Evolutionary conservation across 2,329 filamentous ascomycete species (phyloP), one percentile per base, ranked within the genome.

Genomic region (Fusarium nodosum): DNA sequence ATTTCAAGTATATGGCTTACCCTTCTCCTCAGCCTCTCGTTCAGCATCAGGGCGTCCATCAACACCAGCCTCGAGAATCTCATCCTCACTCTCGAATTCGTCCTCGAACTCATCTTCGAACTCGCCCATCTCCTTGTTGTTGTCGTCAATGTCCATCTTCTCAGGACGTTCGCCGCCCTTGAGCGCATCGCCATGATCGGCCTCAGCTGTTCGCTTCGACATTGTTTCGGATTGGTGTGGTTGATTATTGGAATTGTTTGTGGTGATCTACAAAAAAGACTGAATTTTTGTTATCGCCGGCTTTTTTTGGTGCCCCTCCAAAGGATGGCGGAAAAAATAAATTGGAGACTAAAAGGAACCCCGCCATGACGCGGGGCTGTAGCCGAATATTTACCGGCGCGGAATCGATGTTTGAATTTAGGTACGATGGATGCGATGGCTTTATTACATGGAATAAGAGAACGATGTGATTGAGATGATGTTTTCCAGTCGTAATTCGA

Each of bases 41-140:
- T 98, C 95, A 10, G 92, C 93, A 79, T 98, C 95, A 31, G 95
- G 95, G 69, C 94, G 84, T 20, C 95, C 95, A 78, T 97, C 95
- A 15, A 97, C 94, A 66, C 95, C 95, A 7, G 96, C 95, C 82
- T 98, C 95, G 64, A 97, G 82, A 54, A 98, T 93, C 80, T 98
- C 94, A 79, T 97, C 94, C 68, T 89, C 87, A 76, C 85, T 97
- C 84, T 97, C 94, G 73, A 92, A 95, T 77, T 95, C 93, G 75
- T 95, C 93, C 80, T 95, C 93, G 73, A 95, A 97, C 77, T 98
- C 95, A 82, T 97, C 96, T 77, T 97, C 96, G 69, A 97, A 98
- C 72, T 98, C 92, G 77, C 89, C 88, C 84, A 91, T 90, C 28
- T 88, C 88, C 76, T 83, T 83, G 69, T 82, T 79, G 72, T 82